Evolutionary conservation across 805 yeast species (phyloP).

Genomic region (Yamadazyma phyllophila): DNA sequence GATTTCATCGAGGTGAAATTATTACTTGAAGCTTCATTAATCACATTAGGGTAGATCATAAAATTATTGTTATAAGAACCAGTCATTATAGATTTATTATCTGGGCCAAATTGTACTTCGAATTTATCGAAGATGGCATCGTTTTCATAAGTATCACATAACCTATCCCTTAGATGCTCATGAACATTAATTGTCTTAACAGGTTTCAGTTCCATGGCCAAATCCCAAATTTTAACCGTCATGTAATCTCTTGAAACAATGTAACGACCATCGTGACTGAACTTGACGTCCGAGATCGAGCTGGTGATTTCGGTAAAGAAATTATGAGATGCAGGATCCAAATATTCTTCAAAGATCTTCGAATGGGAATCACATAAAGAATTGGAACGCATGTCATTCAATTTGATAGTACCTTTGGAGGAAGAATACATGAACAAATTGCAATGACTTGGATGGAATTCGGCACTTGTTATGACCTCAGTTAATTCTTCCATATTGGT

Average conservation of each 20-base stretch:
- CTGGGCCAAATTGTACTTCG: slow-evolving; percentile 94
- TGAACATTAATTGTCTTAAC: slow-evolving; percentile 92
- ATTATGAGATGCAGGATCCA: slow-evolving; percentile 89
- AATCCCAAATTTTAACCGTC: slow-evolving; percentile 98
- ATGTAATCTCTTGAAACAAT: slow-evolving; percentile 96
- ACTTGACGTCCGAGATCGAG: slow-evolving; percentile 89
- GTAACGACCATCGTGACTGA: slow-evolving; percentile 87
- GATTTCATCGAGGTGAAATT: slow-evolving; percentile 10
- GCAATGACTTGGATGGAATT: slow-evolving; percentile 91
- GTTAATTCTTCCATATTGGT: slow-evolving; percentile 98
- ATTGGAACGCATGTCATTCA: slow-evolving; percentile 94
- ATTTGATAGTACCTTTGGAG: slow-evolving; percentile 91
- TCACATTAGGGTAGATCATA: slow-evolving; percentile 90
- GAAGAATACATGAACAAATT: slow-evolving; percentile 93
- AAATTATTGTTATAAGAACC: slow-evolving; percentile 97
- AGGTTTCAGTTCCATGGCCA: slow-evolving; percentile 95
- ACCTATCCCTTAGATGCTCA: slow-evolving; percentile 86
- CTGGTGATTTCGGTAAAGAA: slow-evolving; percentile 97
- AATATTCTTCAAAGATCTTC: slow-evolving; percentile 84
- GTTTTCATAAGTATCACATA: slow-evolving; percentile 97
- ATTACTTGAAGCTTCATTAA: slow-evolving; percentile 22
- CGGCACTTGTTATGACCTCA: slow-evolving; percentile 95
- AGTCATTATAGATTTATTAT: slow-evolving; percentile 87
- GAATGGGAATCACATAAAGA: slow-evolving; percentile 92
- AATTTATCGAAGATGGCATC: slow-evolving; percentile 98